Conservation (phyloP, 2,329 filamentous ascomycete species). For the Chaetomiaceae sp. region DNA sequence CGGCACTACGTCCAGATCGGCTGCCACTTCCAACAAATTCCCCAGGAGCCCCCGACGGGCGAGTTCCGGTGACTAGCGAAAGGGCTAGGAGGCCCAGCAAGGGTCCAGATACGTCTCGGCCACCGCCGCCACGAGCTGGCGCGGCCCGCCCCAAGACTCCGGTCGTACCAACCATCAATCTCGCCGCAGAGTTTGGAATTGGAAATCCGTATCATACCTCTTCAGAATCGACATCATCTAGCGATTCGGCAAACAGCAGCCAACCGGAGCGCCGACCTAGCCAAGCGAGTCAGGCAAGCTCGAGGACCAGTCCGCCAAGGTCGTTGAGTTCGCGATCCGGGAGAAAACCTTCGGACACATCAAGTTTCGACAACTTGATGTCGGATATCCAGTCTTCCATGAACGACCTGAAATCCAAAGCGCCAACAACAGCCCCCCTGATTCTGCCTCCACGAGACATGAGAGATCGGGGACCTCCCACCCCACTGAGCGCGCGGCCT, state of each 20-base stretch:
- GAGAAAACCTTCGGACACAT: conserved; percentile 40
- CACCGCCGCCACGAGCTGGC: conserved; percentile 50
- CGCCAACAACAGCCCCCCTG: conserved; percentile 19
- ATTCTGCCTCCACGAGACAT: conserved; percentile 23
- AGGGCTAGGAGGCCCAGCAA: conserved; percentile 39
- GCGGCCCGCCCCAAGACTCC: conserved; percentile 40
- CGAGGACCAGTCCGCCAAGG: conserved; percentile 52
- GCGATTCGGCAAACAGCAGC: conserved; percentile 52
- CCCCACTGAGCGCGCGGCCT: conserved; percentile 22
- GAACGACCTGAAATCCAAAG: conserved; percentile 35
- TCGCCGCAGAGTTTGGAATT: conserved; percentile 56
- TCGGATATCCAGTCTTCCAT: conserved; percentile 53
- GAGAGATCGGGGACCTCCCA: conserved; percentile 28
- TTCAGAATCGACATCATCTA: conserved; percentile 62
- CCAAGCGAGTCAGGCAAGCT: conserved; percentile 55
- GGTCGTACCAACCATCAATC: conserved; percentile 43
- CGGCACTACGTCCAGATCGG: conserved; percentile 33
- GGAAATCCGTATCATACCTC: conserved; percentile 62
- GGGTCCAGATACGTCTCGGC: conserved; percentile 47
- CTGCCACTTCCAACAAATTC: conserved; percentile 22
- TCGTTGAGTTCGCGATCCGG: conserved; percentile 34
- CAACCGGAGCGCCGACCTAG: conserved; percentile 42
- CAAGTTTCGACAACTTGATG: conserved; percentile 50
- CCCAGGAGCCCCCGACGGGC: conserved; percentile 23
- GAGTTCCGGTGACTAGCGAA: conserved; percentile 26